Evolutionary conservation across 257 asterid species (phyloP).

Genomic region (Ilex aquifolium): DNA sequence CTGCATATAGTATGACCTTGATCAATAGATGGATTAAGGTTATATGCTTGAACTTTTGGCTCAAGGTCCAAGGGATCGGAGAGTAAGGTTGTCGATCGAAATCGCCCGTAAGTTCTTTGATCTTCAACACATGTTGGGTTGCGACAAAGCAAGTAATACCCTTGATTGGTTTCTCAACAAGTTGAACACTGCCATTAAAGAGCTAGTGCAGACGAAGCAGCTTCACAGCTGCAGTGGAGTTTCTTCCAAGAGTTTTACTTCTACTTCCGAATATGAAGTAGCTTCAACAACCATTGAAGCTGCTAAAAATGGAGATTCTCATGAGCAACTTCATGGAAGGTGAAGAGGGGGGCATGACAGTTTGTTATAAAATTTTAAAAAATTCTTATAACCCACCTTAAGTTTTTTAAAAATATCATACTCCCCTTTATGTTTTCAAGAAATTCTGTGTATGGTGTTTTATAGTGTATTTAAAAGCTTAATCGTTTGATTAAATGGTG

Average conservation of each 20-base stretch:
- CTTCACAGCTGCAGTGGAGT: neutral
- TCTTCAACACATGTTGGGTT: constrained; percentile 76
- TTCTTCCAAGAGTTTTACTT: neutral
- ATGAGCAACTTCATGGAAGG: too few relatives aligned
- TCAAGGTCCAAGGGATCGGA: constrained; percentile 76
- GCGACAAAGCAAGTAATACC: constrained; percentile 84
- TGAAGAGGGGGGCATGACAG: too few relatives aligned
- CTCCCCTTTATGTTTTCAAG: too few relatives aligned
- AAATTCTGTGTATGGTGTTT: too few relatives aligned
- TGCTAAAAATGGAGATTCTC: constrained; percentile 1
- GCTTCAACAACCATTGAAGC: constrained; percentile 4
- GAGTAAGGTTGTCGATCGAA: constrained; percentile 79
- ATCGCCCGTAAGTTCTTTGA: constrained; percentile 82
- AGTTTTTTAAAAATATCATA: too few relatives aligned
- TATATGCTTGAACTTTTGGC: constrained; percentile 10
- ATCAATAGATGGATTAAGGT: too few relatives aligned
- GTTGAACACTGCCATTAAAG: constrained; percentile 60
- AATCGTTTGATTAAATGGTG: too few relatives aligned
- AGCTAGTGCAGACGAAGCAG: constrained; percentile 31
- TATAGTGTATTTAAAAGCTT: too few relatives aligned
- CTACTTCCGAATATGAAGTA: constrained; percentile 30
- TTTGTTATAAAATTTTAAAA: too few relatives aligned
- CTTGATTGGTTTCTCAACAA: constrained; percentile 79
- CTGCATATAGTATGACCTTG: too few relatives aligned
- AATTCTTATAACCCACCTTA: too few relatives aligned